Evolutionary conservation across 768 basidiomycete genomes (phyloP).

Genomic region (Galerina sulciceps): DNA sequence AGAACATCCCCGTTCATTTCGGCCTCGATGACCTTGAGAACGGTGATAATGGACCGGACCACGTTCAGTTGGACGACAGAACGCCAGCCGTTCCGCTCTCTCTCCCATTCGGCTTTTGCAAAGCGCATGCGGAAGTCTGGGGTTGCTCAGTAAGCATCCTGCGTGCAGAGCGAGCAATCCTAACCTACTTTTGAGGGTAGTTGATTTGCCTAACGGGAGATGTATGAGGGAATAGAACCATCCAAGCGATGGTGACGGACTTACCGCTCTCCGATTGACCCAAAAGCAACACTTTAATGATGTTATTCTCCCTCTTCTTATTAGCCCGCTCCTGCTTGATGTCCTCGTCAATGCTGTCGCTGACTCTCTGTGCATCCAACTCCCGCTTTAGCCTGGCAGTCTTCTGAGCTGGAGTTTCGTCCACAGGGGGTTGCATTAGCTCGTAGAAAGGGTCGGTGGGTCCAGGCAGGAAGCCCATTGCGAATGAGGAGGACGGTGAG

Average conservation of each 20-base stretch:
- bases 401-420: constrained; percentile 56
- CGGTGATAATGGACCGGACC: constrained; percentile 68
- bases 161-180: background rate
- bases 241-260: constrained; percentile 23
- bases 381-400: constrained; percentile 50
- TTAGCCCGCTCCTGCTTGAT: constrained; percentile 54
- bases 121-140: constrained; percentile 78
- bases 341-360: constrained; percentile 64
- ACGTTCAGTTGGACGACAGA: constrained; percentile 82
- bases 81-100: constrained; percentile 76
- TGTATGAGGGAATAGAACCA: constrained; percentile 1
- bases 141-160: background rate
- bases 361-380: constrained; percentile 49
- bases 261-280: constrained; percentile 71
- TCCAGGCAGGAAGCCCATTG: constrained; percentile 39
- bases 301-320: constrained; percentile 47
- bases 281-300: constrained; percentile 63
- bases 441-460: constrained; percentile 49
- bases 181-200: constrained; percentile 64
- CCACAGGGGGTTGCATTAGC: constrained; percentile 50
- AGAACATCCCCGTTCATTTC: constrained; percentile 49
- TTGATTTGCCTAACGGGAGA: constrained; percentile 60
- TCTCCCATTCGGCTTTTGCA: constrained; percentile 62
- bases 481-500: constrained; percentile 16
- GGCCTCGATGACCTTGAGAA: constrained; percentile 63